phyloP scores from a whole-genome alignment of 2,329 filamentous ascomycete genomes.

The Amphichorda felina region DNA sequence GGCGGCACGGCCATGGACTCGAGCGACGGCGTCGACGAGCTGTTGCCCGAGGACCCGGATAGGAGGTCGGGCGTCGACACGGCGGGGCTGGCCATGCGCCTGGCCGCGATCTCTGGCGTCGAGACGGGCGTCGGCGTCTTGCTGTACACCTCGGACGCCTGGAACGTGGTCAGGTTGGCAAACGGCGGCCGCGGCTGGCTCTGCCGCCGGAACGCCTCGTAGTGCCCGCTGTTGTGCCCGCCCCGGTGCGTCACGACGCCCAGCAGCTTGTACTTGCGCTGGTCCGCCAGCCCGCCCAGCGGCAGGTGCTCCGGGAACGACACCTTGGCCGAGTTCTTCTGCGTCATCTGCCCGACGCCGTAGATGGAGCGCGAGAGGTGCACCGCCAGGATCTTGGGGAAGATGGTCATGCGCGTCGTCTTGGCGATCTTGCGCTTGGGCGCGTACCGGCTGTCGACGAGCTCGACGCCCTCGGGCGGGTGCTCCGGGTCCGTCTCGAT shows the following conservation, averaged over 20 bases:
- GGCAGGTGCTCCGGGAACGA: slow-evolving; percentile 79
- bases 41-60: slow-evolving; percentile 20
- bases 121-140: slow-evolving; percentile 40
- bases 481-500: slow-evolving; percentile 75
- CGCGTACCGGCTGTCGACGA: slow-evolving; percentile 47
- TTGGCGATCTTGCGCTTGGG: slow-evolving; percentile 78
- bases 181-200: slow-evolving; percentile 61
- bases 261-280: slow-evolving; percentile 72
- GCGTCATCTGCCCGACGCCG: slow-evolving; percentile 61
- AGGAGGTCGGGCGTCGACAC: slow-evolving; percentile 35
- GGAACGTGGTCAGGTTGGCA: slow-evolving; percentile 71
- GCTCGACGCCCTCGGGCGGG: slow-evolving; percentile 55
- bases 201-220: slow-evolving; percentile 90
- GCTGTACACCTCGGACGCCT: slow-evolving; percentile 63
- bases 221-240: slow-evolving; percentile 91
- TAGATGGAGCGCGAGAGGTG: slow-evolving; percentile 92
- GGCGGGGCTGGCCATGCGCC: slow-evolving; percentile 25
- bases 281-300: slow-evolving; percentile 63
- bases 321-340: slow-evolving; percentile 92
- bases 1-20: slow-evolving; percentile 17
- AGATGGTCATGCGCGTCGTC: slow-evolving; percentile 75
- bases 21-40: slow-evolving; percentile 23
- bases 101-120: slow-evolving; percentile 30
- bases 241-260: slow-evolving; percentile 90
- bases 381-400: slow-evolving; percentile 82